These are phyloP conservation scores for Orbilia ellipsospora DNA, from an alignment of 2,329 filamentous ascomycete genomes.

Conservation along the genomic window DNA sequence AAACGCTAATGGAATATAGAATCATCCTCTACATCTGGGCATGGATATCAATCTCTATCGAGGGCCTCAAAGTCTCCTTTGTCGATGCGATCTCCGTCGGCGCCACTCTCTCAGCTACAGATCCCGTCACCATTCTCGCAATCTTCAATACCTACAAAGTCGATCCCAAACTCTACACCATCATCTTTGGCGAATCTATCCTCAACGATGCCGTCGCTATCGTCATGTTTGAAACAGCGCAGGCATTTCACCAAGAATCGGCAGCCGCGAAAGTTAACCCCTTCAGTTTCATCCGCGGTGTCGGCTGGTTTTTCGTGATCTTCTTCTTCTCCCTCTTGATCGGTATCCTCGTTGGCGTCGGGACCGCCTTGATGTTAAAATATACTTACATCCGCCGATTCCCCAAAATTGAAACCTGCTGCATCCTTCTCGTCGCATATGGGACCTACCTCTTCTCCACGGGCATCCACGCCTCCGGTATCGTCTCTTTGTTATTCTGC, in stretches of 20 bases:
- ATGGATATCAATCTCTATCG: slow-evolving; percentile 75
- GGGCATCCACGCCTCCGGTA: slow-evolving; percentile 93
- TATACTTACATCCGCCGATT: slow-evolving; percentile 92
- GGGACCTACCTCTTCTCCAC: slow-evolving; percentile 98
- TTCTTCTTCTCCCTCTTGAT: slow-evolving; percentile 96
- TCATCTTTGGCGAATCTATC: slow-evolving; percentile 98
- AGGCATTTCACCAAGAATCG: slow-evolving; percentile 83
- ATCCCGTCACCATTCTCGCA: slow-evolving; percentile 95
- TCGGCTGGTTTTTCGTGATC: slow-evolving; percentile 92
- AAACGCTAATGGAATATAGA: slow-evolving; percentile 14
- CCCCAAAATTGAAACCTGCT: slow-evolving; percentile 95
- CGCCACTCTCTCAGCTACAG: slow-evolving; percentile 93
- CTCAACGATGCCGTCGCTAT: slow-evolving; percentile 98
- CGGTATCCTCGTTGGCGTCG: slow-evolving; percentile 85
- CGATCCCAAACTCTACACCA: slow-evolving; percentile 96
- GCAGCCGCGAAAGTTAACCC: slow-evolving; percentile 67
- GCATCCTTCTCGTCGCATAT: slow-evolving; percentile 93
- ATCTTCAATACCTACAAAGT: slow-evolving; percentile 99
- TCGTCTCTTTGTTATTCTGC: slow-evolving; percentile 95
- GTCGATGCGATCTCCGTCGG: slow-evolving; percentile 97
- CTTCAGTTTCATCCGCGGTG: slow-evolving; percentile 86
- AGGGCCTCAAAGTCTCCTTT: slow-evolving; percentile 86
- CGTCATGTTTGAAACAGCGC: slow-evolving; percentile 96
- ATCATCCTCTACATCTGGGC: slow-evolving; percentile 90
- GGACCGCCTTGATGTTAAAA: slow-evolving; percentile 87